These are phyloP conservation scores for Lactuca sativa DNA, from an alignment of 129 eudicot species.

Conservation along the genomic window DNA sequence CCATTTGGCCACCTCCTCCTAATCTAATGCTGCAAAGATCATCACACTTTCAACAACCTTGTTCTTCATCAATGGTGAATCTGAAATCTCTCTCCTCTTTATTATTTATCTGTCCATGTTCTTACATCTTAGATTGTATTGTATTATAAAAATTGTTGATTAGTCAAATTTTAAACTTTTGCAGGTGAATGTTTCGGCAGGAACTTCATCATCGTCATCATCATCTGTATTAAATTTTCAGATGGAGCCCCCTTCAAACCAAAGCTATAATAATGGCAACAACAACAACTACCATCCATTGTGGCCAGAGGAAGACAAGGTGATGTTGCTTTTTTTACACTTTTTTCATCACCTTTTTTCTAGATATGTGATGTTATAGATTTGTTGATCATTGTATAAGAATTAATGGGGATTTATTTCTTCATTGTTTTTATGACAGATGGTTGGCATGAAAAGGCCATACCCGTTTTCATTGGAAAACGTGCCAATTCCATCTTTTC, in stretches of 20 bases:
- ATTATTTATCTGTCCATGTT: background rate
- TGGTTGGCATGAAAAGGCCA: constrained; percentile 78
- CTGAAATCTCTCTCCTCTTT: background rate
- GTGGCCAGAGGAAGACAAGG: constrained; percentile 84
- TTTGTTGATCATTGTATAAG: background rate
- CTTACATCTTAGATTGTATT: background rate
- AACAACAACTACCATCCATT: constrained; percentile 43
- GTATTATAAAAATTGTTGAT: background rate
- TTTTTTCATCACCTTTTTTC: background rate
- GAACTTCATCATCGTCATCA: constrained; percentile 47
- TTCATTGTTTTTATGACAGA: constrained; percentile 35
- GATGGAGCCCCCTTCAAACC: constrained; percentile 97
- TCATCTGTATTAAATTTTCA: constrained; percentile 49
- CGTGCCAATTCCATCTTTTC: constrained; percentile 57
- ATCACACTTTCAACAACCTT: constrained; percentile 47
- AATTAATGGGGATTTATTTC: background rate
- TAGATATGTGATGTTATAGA: background rate
- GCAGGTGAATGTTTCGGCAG: constrained; percentile 64
- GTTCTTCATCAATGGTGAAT: constrained; percentile 59
- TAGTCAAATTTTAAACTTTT: background rate
- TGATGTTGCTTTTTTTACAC: constrained; percentile 19
- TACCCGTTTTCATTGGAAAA: constrained; percentile 65
- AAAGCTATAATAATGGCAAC: constrained; percentile 56
- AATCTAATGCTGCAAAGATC: constrained; percentile 49
- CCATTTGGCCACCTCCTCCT: constrained; percentile 34